Base-by-base conservation (phyloP, 768 basidiomycete species). In the Pulveroboletus frians region DNA sequence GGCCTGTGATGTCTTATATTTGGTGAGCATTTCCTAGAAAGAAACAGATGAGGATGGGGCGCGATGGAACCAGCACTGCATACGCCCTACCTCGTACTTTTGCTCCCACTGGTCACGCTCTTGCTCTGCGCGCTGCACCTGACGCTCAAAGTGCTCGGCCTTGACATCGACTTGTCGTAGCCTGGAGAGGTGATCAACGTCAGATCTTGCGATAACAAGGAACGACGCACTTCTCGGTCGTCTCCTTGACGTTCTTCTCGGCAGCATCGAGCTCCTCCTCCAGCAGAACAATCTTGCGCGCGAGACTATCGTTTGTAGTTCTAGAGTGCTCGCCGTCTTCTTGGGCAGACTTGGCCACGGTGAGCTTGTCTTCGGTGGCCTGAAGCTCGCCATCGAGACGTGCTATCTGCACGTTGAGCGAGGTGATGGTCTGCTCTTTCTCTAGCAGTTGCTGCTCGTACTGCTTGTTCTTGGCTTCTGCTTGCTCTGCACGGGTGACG, bases 121-220 rank as follows among this genome's bases (percentile, higher is more conserved):
- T 64, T 88, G 83, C 67, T 97, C 94, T 41, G 81, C 74, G 38
- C 88, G 80, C 56, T 82, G 76, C 17, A 96, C 84, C 65, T 94
- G 90, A 42, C 93, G 83, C 72, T 97, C 95, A 66, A 91, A 96
- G 73, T 98, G 92, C 69, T 99, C 96, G 9, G 95, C 95, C 75
- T 97, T 99, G 71, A 98, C 87, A 65, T 99, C 96, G 49, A 95
- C 92, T 64, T 95, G 91, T 54, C 95, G 78, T 60, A 99, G 77
- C 70, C 95, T 98, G 59, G 37, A 26, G 23, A 15, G 46, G 47
- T 49, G 52, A 58, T 62, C 50, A 62, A 56, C 14, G 31, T 50
- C 46, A 39, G 52, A 60, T 55, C 46, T 38, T 29, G 32, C 4
- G 61, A 58, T 54, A 38, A 46, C 23, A 18, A 17, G 29, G 50